Evolutionary conservation across 1,139 yeast species (phyloP).

Genomic region (Debaryomycetaceae sp.): DNA sequence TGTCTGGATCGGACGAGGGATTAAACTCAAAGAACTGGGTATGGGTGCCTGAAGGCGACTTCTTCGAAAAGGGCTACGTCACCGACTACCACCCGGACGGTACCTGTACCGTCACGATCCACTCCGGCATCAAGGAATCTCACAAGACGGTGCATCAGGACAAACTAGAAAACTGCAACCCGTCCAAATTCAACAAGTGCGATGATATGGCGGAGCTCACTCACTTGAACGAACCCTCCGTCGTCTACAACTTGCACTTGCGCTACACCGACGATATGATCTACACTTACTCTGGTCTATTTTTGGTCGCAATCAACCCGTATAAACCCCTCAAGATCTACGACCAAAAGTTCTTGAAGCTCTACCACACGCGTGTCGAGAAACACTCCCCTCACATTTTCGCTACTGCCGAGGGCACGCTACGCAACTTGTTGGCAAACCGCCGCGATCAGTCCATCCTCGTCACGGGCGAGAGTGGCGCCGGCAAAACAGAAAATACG

Average conservation of each 20-base stretch:
- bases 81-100: constrained; percentile 42
- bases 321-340: constrained; percentile 73
- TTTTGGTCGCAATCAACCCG: constrained; percentile 93
- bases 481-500: constrained; percentile 97
- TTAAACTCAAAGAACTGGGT: constrained; percentile 55
- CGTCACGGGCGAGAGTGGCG: constrained; percentile 98
- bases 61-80: constrained; percentile 64
- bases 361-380: constrained; percentile 38
- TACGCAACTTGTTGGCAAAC: constrained; percentile 59
- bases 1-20: constrained; percentile 34
- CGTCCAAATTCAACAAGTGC: constrained; percentile 84
- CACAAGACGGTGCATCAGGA: constrained; percentile 20
- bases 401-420: constrained; percentile 85
- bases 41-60: constrained; percentile 54
- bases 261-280: constrained; percentile 73
- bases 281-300: constrained; percentile 71
- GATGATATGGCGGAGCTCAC: constrained; percentile 96
- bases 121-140: constrained; percentile 33
- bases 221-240: constrained; percentile 89
- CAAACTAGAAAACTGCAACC: constrained; percentile 63
- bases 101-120: constrained; percentile 40
- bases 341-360: constrained; percentile 42
- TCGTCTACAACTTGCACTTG: constrained; percentile 66
- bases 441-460: constrained; percentile 77
- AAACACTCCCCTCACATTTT: constrained; percentile 76